These are phyloP conservation scores for Penicilliopsis zonata DNA, from an alignment of 495 filamentous ascomycete species.

Conservation along the genomic window DNA sequence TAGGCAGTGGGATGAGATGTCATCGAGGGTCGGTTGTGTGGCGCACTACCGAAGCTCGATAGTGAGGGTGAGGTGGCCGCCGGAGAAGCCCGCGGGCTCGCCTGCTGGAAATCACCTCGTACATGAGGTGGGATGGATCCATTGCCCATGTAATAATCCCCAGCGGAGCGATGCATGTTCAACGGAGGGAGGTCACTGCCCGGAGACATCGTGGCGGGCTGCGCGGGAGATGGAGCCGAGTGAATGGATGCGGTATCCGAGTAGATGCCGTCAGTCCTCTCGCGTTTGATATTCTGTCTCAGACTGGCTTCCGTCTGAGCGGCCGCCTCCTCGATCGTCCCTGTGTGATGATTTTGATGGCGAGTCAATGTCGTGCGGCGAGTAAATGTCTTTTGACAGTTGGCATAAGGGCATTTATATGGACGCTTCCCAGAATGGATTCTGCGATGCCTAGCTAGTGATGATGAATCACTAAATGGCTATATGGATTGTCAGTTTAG, in stretches of 20 bases:
- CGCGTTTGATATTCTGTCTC: conserved; percentile 43
- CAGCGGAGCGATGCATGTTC: conserved; percentile 53
- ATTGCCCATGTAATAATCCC: conserved; percentile 57
- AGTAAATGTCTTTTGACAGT: conserved; percentile 98
- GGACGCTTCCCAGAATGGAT: conserved; percentile 95
- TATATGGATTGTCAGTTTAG: conserved; percentile 24
- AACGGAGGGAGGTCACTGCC: conserved; percentile 62
- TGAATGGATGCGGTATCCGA: conserved; percentile 74
- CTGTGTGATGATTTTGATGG: conserved; percentile 92
- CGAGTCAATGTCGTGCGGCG: conserved; percentile 88
- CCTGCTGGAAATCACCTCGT: conserved; percentile 64
- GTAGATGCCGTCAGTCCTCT: conserved; percentile 55
- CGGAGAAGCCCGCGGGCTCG: conserved; percentile 58
- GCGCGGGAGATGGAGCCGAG: conserved; percentile 77
- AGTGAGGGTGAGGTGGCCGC: conserved; percentile 47
- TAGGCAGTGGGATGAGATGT: conserved; percentile 76
- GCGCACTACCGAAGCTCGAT: conserved; percentile 43
- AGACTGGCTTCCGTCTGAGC: conserved; percentile 77
- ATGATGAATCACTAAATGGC: conserved; percentile 99
- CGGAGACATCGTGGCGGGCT: conserved; percentile 70
- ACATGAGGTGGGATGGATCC: conserved; percentile 72
- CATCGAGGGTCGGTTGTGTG: conserved; percentile 48
- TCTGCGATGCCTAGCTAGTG: conserved; percentile 80
- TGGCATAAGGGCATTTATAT: conserved; percentile 94
- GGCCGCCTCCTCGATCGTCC: conserved; percentile 88